phyloP scores from a whole-genome alignment of 345 rosid genomes.

The Zanthoxylum bungeanum region DNA sequence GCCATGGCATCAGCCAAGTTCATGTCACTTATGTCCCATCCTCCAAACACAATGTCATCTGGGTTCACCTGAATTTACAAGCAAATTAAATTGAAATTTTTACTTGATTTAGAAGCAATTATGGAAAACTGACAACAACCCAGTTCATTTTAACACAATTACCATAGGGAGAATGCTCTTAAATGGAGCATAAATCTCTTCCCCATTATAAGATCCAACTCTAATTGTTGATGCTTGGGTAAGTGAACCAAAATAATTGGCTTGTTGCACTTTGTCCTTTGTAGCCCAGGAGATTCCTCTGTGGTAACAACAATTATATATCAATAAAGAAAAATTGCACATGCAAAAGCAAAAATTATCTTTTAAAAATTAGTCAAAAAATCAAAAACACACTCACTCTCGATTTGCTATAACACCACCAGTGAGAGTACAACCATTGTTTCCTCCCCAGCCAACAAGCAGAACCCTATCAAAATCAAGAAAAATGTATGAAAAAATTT shows the following conservation, averaged over 20 bases:
- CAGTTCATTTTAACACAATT: slow-evolving; percentile 2
- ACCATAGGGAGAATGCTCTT: slow-evolving; percentile 98
- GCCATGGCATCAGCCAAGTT: slow-evolving; percentile 98
- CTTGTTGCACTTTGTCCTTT: slow-evolving; percentile 94
- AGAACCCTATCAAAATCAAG: slow-evolving; percentile 50
- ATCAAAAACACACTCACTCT: slow-evolving; percentile 54
- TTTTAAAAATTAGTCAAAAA: background rate
- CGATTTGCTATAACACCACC: slow-evolving; percentile 87
- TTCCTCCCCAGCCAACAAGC: slow-evolving; percentile 99
- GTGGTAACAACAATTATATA: slow-evolving; percentile 14
- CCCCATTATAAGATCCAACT: slow-evolving; percentile 95
- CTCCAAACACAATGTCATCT: slow-evolving; percentile 87
- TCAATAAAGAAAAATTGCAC: background rate
- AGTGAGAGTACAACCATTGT: slow-evolving; percentile 91
- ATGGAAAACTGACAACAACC: background rate
- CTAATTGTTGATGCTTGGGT: slow-evolving; percentile 91
- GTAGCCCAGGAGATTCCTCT: slow-evolving; percentile 99
- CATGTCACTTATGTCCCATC: slow-evolving; percentile 98
- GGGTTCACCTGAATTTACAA: slow-evolving; percentile 65
- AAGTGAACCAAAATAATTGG: slow-evolving; percentile 93
- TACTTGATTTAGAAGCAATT: background rate
- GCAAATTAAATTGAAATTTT: background rate
- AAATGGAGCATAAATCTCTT: slow-evolving; percentile 96
- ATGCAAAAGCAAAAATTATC: background rate
- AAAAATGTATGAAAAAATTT: background rate